Evolutionary conservation across 306 rosid genomes (phyloP).

Genomic region (Calophaca sinica): DNA sequence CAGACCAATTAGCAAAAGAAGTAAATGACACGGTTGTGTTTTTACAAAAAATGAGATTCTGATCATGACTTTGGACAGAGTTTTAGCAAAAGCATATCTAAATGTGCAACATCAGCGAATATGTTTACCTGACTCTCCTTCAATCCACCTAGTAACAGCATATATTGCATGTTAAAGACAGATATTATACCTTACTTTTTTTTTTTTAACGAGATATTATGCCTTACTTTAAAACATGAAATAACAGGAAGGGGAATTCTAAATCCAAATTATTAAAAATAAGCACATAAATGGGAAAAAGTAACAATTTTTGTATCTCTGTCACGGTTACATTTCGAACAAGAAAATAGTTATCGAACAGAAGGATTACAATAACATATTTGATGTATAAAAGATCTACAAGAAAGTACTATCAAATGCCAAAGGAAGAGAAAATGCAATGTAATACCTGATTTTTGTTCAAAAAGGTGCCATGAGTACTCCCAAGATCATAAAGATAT

Average conservation of each 20-base stretch:
- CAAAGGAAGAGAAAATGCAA: constrained; percentile 25
- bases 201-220: too few species aligned
- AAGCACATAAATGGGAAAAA: background rate
- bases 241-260: constrained; percentile 13
- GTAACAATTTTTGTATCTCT: constrained; percentile 9
- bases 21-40: background rate
- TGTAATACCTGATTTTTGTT: constrained; percentile 83
- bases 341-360: background rate
- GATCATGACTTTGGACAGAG: constrained; percentile 6
- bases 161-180: background rate
- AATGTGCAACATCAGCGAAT: constrained; percentile 7
- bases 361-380: constrained; percentile 18
- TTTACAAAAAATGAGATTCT: background rate
- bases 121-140: constrained; percentile 18
- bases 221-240: constrained; percentile 8
- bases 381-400: constrained; percentile 26
- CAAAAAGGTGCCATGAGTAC: constrained; percentile 90
- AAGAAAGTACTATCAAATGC: background rate
- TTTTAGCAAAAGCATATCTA: constrained; percentile 3
- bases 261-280: constrained; percentile 14
- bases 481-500: constrained; percentile 91
- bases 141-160: constrained; percentile 2
- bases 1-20: constrained; percentile 9
- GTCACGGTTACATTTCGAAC: constrained; percentile 7
- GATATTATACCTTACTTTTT: too few species aligned